phyloP scores from a whole-genome alignment of 352 stramenopile species.

The Peronospora destructor region DNA sequence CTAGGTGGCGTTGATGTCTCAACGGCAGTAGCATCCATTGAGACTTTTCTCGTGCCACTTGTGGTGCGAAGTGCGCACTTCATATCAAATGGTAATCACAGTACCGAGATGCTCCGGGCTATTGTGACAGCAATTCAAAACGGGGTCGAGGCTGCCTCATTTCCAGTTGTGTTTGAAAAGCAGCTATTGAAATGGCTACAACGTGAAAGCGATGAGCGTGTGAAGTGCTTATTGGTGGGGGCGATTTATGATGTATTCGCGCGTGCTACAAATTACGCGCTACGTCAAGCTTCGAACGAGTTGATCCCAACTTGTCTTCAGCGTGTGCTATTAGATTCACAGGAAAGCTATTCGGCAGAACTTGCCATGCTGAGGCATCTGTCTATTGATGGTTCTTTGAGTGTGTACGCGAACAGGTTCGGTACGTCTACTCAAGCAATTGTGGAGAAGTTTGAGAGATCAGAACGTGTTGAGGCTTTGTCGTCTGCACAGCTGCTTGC shows the following conservation, averaged over 20 bases:
- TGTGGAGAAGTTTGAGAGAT: slow-evolving; percentile 25
- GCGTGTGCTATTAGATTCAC: slow-evolving; percentile 17
- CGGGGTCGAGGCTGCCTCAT: slow-evolving; percentile 12
- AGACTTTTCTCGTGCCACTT: slow-evolving; percentile 29
- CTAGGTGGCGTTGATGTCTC: slow-evolving; percentile 28
- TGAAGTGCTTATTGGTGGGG: slow-evolving; percentile 18
- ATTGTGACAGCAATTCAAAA: slow-evolving; percentile 22
- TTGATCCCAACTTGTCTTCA: slow-evolving; percentile 21
- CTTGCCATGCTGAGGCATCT: slow-evolving; percentile 20
- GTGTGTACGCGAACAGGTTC: slow-evolving; percentile 1
- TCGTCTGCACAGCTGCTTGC: slow-evolving; percentile 32
- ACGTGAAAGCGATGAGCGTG: slow-evolving; percentile 11
- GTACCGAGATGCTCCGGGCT: slow-evolving; percentile 16
- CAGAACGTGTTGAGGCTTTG: slow-evolving; percentile 18
- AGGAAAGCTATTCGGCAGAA: slow-evolving; percentile 9
- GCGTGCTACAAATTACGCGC: slow-evolving; percentile 13
- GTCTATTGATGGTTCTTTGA: slow-evolving; percentile 6
- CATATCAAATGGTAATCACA: background rate
- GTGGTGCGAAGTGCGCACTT: slow-evolving; percentile 20
- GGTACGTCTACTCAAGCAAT: slow-evolving; percentile 4
- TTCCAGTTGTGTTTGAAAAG: slow-evolving; percentile 20
- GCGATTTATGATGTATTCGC: slow-evolving; percentile 30
- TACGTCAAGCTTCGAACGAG: slow-evolving; percentile 13
- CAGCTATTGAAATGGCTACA: slow-evolving; percentile 20
- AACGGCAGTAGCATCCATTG: slow-evolving; percentile 15